Base-by-base conservation (phyloP, 805 yeast genomes). In the Candida ipomoeae region DNA sequence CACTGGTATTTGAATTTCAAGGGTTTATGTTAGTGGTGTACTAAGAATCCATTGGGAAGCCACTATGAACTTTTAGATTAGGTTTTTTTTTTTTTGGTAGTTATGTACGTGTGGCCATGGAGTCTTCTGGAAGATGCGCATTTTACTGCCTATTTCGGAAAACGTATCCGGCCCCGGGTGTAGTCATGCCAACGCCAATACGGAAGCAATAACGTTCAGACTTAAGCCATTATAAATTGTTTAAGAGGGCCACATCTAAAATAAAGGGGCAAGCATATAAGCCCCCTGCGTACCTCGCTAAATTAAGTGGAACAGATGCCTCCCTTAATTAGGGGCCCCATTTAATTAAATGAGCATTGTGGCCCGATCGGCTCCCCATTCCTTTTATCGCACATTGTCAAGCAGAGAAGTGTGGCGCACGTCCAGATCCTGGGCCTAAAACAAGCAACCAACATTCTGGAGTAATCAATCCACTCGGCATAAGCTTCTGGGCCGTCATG, bases 391-490 rank as follows among this genome's bases (percentile, higher is more conserved):
- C 45, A 34, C 45, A n/a, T 23, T 20, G 45, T 5, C 35, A 8
- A 7, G 45, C 21, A 8, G 38, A 42, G 32, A 42, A 42, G 38
- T 42, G 45, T 42, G 45, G 45, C 45, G 45, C 45, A 20, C 23
- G 15, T 8, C 18, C 20, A 14, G 20, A 18, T 20, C 13, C 34
- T 5, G 3, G 6, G 26, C 7, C 36, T 32, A 5, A 18, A 6
- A 11, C 10, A 15, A 14, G 6, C 14, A 13, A 13, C 15, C 18
- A 3, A 13, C 15, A 32, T 6, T 15, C n/a, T 36, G 5, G 11
- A n/a, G 18, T 13, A 18, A 6, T 13, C 29, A 7, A n/a, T 2
- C 10, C 31, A 18, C 29, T 42, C 20, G 38, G 38, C 11, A 6
- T 33, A 32, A 33, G 45, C 38, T n/a, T 33, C n/a, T 11, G 31